Evolutionary conservation across 768 basidiomycete genomes (phyloP), one percentile per base, ranked within the genome.

Genomic region (Lyophyllum decastes): DNA sequence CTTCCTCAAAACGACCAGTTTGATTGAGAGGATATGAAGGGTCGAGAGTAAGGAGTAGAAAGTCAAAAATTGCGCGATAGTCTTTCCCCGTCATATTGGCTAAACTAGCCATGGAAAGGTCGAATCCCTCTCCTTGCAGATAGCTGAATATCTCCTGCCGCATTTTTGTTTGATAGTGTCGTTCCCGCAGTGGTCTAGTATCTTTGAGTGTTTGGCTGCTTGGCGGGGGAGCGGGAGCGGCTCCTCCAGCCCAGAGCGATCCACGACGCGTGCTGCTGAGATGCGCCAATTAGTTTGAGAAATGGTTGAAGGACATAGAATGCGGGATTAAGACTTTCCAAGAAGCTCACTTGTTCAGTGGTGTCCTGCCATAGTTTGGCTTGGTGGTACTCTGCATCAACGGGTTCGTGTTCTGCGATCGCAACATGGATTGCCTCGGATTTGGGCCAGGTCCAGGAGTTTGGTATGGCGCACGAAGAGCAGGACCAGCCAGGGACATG

Each of bases 11-110:
- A n/a, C 75, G 73, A 43, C 71, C 69, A 34, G 68, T 73, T 52
- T 80, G 73, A 65, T 80, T 78, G 60, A 80, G 68, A n/a, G 82
- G 77, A 73, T 87, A 86, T 54, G 74, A 76, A 5, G 90, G 87
- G 67, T 98, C 95, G 12, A 95, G 75, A 24, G 80, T 80, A 16
- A 74, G 68, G 27, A 94, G 78, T 14, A 98, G 81, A 59, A 88
- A 88, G 53, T 90, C 84, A 68, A 97, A 94, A 41, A 98, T 90
- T 1, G 82, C 76, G 26, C 92, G 85, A 66, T 92, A 98, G 61
- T 95, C 94, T 62, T 92, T 92, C 17, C 86, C 87, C 3, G 92
- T 91, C 46, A 95, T 93, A 47, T 86, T 90, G 46, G 81, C 76
- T 3, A 97, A 76, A 2, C 85, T 85, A 54, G 86, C 81, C 69